Conservation (phyloP, 371 early-diverging fungal genomes). For the Parasitella parasitica region DNA sequence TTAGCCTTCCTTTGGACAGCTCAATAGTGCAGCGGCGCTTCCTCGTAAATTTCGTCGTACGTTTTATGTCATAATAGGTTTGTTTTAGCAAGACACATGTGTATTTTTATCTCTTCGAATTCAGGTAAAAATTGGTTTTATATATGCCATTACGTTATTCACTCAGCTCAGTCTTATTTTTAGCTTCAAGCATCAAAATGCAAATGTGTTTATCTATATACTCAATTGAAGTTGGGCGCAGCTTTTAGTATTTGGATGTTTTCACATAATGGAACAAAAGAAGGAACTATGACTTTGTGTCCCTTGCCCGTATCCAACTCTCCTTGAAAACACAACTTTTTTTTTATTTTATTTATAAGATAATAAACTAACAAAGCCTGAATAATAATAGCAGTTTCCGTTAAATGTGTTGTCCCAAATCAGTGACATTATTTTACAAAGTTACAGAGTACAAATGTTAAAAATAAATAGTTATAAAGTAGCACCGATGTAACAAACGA, state of each 20-base stretch:
- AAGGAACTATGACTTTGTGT: too few relatives aligned
- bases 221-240: background rate
- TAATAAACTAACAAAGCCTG: too few relatives aligned
- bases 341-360: too few relatives aligned
- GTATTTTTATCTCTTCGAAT: background rate
- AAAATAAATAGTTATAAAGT: background rate
- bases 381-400: background rate
- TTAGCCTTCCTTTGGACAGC: background rate
- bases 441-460: background rate
- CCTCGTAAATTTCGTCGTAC: background rate
- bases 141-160: background rate
- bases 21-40: background rate
- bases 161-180: background rate
- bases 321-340: too few relatives aligned
- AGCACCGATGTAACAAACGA: background rate
- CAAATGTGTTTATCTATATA: too few relatives aligned
- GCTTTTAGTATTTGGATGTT: too few relatives aligned
- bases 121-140: background rate
- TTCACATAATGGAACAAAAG: too few relatives aligned
- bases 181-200: background rate
- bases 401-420: background rate
- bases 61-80: too few relatives aligned
- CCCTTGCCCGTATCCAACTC: too few relatives aligned
- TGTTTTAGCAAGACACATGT: too few relatives aligned
- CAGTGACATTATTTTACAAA: background rate